Percentiles rank a stretch among this genome's conserved stretches.
Evolutionary conservation across 1,139 yeast genomes (phyloP).

Genomic region (Fermentozyma sake): DNA sequence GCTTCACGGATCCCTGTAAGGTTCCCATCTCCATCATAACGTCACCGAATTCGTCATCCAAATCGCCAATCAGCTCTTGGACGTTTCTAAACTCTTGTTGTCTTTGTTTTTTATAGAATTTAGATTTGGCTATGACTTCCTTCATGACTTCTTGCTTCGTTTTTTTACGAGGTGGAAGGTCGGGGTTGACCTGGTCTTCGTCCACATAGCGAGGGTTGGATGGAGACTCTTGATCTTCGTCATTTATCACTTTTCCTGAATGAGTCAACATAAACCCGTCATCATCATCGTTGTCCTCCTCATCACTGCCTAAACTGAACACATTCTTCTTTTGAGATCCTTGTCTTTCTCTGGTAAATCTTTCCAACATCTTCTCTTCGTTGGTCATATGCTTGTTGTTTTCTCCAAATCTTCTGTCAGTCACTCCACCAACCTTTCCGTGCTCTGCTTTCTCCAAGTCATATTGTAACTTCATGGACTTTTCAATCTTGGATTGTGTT

Average conservation of each 20-base stretch:
- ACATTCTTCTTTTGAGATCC: slow-evolving; percentile 47
- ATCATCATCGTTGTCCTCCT: slow-evolving; percentile 49
- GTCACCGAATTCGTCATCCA: slow-evolving; percentile 77
- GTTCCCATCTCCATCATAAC: slow-evolving; percentile 56
- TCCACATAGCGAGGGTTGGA: slow-evolving; percentile 24
- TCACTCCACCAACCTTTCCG: slow-evolving; percentile 72
- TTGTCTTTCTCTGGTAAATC: slow-evolving; percentile 88
- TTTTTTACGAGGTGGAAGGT: slow-evolving; percentile 55
- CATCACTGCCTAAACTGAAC: slow-evolving; percentile 67
- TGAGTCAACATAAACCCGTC: slow-evolving; percentile 63
- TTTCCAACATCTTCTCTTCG: slow-evolving; percentile 92
- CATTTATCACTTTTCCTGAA: slow-evolving; percentile 64
- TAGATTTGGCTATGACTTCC: slow-evolving; percentile 93
- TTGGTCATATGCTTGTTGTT: slow-evolving; percentile 62
- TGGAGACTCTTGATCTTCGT: slow-evolving; percentile 38
- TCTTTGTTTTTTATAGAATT: slow-evolving; percentile 82
- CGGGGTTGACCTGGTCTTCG: slow-evolving; percentile 30
- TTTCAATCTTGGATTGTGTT: slow-evolving; percentile 74
- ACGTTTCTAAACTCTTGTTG: slow-evolving; percentile 72
- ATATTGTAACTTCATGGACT: slow-evolving; percentile 63
- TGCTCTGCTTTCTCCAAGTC: slow-evolving; percentile 56
- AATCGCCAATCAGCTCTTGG: slow-evolving; percentile 64
- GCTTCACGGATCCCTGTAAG: slow-evolving; percentile 16
- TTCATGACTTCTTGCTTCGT: slow-evolving; percentile 95
- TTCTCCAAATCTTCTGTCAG: slow-evolving; percentile 93